Evolutionary conservation across 2,329 filamentous ascomycete species (phyloP).

Genomic region (Salinomyces thailandicus): DNA sequence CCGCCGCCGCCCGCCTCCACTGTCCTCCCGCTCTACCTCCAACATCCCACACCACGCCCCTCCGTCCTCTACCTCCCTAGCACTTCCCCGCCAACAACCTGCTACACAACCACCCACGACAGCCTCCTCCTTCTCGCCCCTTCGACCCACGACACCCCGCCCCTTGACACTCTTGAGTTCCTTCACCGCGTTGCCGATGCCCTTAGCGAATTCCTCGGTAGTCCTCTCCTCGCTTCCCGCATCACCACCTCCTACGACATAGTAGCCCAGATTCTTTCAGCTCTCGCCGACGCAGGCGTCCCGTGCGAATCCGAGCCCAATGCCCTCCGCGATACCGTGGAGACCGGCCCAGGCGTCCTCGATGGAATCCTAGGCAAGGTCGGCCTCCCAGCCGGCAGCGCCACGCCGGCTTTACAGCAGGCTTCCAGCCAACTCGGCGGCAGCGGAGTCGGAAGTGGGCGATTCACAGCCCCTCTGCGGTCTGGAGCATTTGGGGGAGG

Average conservation of each 20-base stretch:
- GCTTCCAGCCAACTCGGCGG: neutral
- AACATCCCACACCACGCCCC: constrained; percentile 68
- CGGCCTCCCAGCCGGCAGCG: constrained; percentile 50
- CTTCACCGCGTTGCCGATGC: constrained; percentile 86
- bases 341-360: constrained; percentile 73
- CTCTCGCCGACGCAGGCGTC: constrained; percentile 93
- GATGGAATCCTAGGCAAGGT: constrained; percentile 83
- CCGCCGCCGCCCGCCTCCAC: constrained; percentile 66
- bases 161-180: constrained; percentile 84
- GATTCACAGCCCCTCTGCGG: constrained; percentile 2
- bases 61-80: constrained; percentile 77
- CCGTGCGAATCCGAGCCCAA: constrained; percentile 88
- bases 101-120: constrained; percentile 81
- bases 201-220: constrained; percentile 86
- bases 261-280: constrained; percentile 79
- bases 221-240: constrained; percentile 73
- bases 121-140: constrained; percentile 79
- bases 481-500: neutral
- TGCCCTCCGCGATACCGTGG: constrained; percentile 79
- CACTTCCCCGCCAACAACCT: constrained; percentile 71
- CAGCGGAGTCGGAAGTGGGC: constrained; percentile 7
- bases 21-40: constrained; percentile 77
- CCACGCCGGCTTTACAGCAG: constrained; percentile 15
- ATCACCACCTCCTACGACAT: constrained; percentile 89
- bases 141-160: constrained; percentile 76